A percentile compares a stretch with the other conserved stretches of the same genome.
Evolutionary conservation across 2,329 filamentous ascomycete species (phyloP).

Genomic region (Verticillium nubilum): DNA sequence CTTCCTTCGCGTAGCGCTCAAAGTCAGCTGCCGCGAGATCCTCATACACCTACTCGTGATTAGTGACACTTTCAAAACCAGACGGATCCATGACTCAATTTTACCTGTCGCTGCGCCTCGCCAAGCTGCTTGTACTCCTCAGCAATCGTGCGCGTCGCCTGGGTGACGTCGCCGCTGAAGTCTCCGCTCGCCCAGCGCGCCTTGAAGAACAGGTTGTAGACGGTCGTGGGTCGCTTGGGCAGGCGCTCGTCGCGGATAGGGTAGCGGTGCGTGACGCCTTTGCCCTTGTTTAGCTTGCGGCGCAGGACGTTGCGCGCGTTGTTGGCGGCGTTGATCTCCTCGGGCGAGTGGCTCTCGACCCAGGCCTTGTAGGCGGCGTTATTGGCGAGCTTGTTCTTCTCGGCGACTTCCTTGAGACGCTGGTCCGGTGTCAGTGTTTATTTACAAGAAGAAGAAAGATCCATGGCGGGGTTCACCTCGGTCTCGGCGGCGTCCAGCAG

Average conservation of each 20-base stretch:
- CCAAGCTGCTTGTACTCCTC: slow-evolving; percentile 38
- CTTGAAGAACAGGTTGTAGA: slow-evolving; percentile 32
- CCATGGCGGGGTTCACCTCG: slow-evolving; percentile 30
- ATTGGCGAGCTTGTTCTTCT: slow-evolving; percentile 36
- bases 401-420: slow-evolving; percentile 26
- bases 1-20: slow-evolving; percentile 24
- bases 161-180: slow-evolving; percentile 9
- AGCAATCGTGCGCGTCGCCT: slow-evolving; percentile 18
- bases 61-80: neutral
- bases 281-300: slow-evolving; percentile 22
- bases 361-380: slow-evolving; percentile 35
- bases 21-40: slow-evolving; percentile 23
- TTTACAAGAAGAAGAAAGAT: neutral
- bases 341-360: slow-evolving; percentile 36
- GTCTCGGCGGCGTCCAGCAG: slow-evolving; percentile 31
- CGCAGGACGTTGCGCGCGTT: slow-evolving; percentile 36
- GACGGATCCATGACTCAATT: no score
- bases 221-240: slow-evolving; percentile 30
- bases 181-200: slow-evolving; percentile 27
- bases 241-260: slow-evolving; percentile 40
- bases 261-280: neutral
- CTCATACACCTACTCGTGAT: slow-evolving; percentile 23
- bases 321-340: slow-evolving; percentile 40
- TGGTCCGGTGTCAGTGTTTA: slow-evolving; percentile 12
- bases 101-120: slow-evolving; percentile 34